Conservation (phyloP, 768 basidiomycete genomes). For the Hygrophorus pudorinus region DNA sequence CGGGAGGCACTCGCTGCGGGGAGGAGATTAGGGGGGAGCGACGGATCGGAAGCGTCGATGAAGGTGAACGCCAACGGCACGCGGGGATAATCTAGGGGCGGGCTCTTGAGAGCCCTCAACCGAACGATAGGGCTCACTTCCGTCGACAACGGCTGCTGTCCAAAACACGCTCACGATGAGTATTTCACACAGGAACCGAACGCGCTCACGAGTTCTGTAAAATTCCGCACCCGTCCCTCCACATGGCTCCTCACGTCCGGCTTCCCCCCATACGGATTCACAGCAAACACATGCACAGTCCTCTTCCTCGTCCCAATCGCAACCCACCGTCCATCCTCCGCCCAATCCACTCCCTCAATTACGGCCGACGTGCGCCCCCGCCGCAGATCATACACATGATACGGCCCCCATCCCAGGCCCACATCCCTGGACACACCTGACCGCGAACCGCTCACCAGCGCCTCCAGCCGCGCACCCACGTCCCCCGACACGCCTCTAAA, state of each 20-base stretch:
- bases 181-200: background rate
- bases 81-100: conserved; percentile 17
- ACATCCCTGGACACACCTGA: no score
- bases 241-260: conserved; percentile 55
- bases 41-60: conserved; percentile 26
- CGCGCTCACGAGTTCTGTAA: conserved; percentile 34
- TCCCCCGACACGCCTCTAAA: background rate
- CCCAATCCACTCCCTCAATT: conserved; percentile 46
- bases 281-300: conserved; percentile 63
- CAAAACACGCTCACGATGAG: background rate
- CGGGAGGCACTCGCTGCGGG: conserved; percentile 12
- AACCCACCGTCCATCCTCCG: conserved; percentile 54
- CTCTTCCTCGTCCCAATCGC: conserved; percentile 56
- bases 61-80: conserved; percentile 50
- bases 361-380: conserved; percentile 64
- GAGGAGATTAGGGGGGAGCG: conserved; percentile 30
- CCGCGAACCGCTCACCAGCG: no score
- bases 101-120: conserved; percentile 27
- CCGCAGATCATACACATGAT: conserved; percentile 58
- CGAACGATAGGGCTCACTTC: conserved; percentile 49
- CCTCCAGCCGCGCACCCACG: no score
- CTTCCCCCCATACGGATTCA: conserved; percentile 68
- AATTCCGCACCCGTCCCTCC: conserved; percentile 47
- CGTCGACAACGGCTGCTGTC: conserved; percentile 40
- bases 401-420: no score